These are phyloP conservation scores for Suillus spraguei DNA, from an alignment of 768 basidiomycete species.

Conservation along the genomic window DNA sequence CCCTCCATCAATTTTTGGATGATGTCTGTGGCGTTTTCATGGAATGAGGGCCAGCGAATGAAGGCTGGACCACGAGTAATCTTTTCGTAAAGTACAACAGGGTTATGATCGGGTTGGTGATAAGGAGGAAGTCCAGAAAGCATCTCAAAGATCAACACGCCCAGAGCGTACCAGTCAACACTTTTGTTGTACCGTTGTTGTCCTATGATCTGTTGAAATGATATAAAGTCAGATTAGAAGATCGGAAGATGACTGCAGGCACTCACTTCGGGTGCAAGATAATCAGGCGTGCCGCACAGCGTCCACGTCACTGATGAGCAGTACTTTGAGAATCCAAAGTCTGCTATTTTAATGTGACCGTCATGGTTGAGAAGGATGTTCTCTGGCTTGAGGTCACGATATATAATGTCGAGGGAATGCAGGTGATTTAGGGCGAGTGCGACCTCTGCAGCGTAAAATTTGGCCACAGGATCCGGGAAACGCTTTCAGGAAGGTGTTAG, in stretches of 20 bases:
- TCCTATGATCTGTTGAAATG: slow-evolving; percentile 59
- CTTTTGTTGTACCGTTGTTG: slow-evolving; percentile 92
- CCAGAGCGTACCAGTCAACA: slow-evolving; percentile 98
- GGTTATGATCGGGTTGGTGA: slow-evolving; percentile 85
- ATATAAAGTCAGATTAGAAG: background rate
- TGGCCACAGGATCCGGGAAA: slow-evolving; percentile 96
- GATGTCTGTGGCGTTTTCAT: slow-evolving; percentile 81
- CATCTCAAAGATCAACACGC: slow-evolving; percentile 98
- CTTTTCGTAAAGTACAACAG: slow-evolving; percentile 88
- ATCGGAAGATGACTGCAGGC: background rate
- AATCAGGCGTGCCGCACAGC: slow-evolving; percentile 94
- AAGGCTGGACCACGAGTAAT: slow-evolving; percentile 75
- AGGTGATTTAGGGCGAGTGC: slow-evolving; percentile 91
- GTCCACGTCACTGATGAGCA: slow-evolving; percentile 92
- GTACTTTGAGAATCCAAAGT: slow-evolving; percentile 94
- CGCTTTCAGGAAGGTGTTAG: slow-evolving; percentile 46
- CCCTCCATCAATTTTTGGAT: slow-evolving; percentile 89
- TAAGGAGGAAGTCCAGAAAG: slow-evolving; percentile 94
- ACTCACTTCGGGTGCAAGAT: slow-evolving; percentile 90
- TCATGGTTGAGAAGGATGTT: slow-evolving; percentile 93
- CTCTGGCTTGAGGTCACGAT: slow-evolving; percentile 97
- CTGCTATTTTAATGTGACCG: slow-evolving; percentile 96
- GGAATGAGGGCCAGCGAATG: slow-evolving; percentile 80
- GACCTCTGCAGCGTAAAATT: slow-evolving; percentile 97
- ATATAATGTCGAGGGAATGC: slow-evolving; percentile 87